A percentile compares a stretch with the other conserved stretches of the same genome.
Conservation (phyloP, 352 stramenopile species). For the Thalassiosira ordinaria region DNA sequence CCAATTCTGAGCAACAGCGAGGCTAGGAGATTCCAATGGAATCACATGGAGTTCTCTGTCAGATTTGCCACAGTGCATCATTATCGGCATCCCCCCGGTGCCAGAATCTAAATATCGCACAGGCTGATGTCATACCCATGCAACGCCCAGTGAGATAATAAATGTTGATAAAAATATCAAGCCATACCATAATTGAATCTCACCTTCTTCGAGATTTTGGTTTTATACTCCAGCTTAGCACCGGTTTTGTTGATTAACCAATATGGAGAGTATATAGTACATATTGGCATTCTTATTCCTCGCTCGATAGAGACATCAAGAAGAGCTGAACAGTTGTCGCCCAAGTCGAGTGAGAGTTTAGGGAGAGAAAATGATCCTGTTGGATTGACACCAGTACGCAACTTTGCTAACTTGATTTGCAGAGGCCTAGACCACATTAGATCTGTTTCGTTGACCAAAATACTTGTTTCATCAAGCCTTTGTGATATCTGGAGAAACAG, state of each 20-base stretch:
- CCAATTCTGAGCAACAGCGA: slow-evolving; percentile 17
- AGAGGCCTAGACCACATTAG: slow-evolving; percentile 50
- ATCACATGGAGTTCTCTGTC: slow-evolving; percentile 35
- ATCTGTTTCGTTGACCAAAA: slow-evolving; percentile 5
- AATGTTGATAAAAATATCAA: too few relatives aligned
- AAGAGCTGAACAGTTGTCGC: slow-evolving; percentile 47
- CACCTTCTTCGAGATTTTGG: slow-evolving; percentile 16
- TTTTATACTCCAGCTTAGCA: slow-evolving; percentile 34
- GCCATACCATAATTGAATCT: too few relatives aligned
- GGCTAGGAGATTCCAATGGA: slow-evolving; percentile 39
- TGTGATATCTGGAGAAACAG: slow-evolving; percentile 65
- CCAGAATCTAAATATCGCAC: slow-evolving; percentile 55
- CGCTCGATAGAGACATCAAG: slow-evolving; percentile 54
- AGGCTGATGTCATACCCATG: slow-evolving; percentile 9
- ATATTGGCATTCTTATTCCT: slow-evolving; percentile 45
- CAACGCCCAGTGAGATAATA: too few relatives aligned
- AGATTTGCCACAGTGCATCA: slow-evolving; percentile 52
- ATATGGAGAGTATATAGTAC: slow-evolving; percentile 61
- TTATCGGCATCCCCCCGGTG: slow-evolving; percentile 47
- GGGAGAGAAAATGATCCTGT: slow-evolving; percentile 37
- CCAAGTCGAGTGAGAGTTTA: slow-evolving; percentile 43
- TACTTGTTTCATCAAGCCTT: slow-evolving; percentile 16
- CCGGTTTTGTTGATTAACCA: slow-evolving; percentile 72
- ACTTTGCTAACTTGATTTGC: slow-evolving; percentile 37
- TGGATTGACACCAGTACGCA: slow-evolving; percentile 47